Evolutionary conservation across 768 basidiomycete genomes (phyloP).

Genomic region (Lentinula edodes): DNA sequence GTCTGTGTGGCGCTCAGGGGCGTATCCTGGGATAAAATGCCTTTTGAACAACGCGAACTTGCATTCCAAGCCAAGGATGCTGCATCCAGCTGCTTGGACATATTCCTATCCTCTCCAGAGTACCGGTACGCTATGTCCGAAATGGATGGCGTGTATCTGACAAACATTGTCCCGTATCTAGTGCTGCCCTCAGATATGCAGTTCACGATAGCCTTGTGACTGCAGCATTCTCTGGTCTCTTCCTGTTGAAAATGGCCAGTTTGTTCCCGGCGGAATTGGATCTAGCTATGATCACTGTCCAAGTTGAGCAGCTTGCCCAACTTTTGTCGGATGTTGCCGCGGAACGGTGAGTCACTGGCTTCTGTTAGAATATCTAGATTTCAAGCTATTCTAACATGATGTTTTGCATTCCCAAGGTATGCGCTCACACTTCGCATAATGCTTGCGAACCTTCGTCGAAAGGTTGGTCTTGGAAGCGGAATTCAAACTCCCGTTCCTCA

Average conservation of each 20-base stretch:
- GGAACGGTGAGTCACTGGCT: constrained; percentile 51
- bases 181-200: constrained; percentile 86
- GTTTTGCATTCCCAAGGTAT: constrained; percentile 42
- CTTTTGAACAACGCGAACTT: constrained; percentile 89
- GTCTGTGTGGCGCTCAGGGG: constrained; percentile 90
- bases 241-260: constrained; percentile 91
- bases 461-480: constrained; percentile 63
- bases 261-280: constrained; percentile 86
- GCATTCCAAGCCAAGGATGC: constrained; percentile 96
- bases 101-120: constrained; percentile 76
- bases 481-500: constrained; percentile 41
- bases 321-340: constrained; percentile 90
- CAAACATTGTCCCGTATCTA: constrained; percentile 20
- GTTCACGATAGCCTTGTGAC: constrained; percentile 92
- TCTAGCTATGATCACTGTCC: constrained; percentile 64
- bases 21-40: constrained; percentile 94
- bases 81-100: constrained; percentile 77
- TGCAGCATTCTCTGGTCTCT: constrained; percentile 86
- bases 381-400: background rate
- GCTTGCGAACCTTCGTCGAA: constrained; percentile 87
- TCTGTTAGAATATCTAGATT: background rate
- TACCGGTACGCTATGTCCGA: constrained; percentile 53
- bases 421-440: constrained; percentile 89
- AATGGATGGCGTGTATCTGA: background rate
- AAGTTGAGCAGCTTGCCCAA: constrained; percentile 89